Base-by-base conservation (phyloP, 305 asterid genomes). In the Salvia sclarea region DNA sequence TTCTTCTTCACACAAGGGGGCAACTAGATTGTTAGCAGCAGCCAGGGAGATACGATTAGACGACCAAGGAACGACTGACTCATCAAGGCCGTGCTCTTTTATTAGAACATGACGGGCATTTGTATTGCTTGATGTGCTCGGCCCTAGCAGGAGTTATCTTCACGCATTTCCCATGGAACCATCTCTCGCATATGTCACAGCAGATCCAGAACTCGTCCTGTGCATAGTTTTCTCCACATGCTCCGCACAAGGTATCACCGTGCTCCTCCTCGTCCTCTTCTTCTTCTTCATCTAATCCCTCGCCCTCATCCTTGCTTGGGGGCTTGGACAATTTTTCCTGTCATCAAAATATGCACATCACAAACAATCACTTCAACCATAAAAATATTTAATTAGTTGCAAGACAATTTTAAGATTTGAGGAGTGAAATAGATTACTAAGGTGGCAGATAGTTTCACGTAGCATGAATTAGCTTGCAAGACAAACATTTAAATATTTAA, bases 121-220 rank as follows among this genome's bases (percentile, higher is more conserved):
- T 84, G 81, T 84, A 84, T 65, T 81, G 86, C 79, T 81, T 84
- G 82, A 84, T 84, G 82, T 81, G 86, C 78, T 84, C 89, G 40
- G 89, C 89, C 55, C 80, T 74, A 1, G 89, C 89, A 43, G 89
- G 89, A 31, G 89, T 84, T 71, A 84, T 84, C 84, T 84, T 84
- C 5, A 84, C 89, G 25, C 89, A 84, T 77, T 79, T 75, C 17
- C 89, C 89, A 47, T 84, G 89, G 80, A 84, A 84, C 89, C 89
- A 84, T 71, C 81, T 84, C 78, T 84, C 84, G 22, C 89, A 84
- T 43, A 79, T 58, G 75, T 84, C 89, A 24, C 88, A 84, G 74
- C 81, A 81, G 28, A 83, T 83, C 88, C 88, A 83, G 37, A 83
- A 83, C 59, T 81, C 88, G 10, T 84, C 89, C 0, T 80, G 64